These are phyloP conservation scores for Xylariaceae sp. DNA, from an alignment of 2,329 filamentous ascomycete species.

Conservation along the genomic window DNA sequence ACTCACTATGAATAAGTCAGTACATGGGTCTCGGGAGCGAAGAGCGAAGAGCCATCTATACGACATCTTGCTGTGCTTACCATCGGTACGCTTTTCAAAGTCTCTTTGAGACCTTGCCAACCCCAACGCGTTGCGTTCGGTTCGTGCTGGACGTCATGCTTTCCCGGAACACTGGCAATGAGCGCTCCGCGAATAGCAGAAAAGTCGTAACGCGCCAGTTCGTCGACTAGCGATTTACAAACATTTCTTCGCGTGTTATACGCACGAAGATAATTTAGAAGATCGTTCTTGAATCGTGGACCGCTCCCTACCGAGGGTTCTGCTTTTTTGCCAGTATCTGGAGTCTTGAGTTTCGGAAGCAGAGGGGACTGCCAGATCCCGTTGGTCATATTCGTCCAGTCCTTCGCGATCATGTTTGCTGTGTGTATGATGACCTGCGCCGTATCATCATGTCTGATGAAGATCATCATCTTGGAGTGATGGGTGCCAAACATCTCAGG, in stretches of 20 bases:
- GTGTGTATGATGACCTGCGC: slow-evolving; percentile 83
- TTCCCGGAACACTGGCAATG: slow-evolving; percentile 74
- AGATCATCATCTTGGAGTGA: slow-evolving; percentile 81
- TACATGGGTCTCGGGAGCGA: too few relatives aligned
- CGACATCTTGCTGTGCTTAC: too few relatives aligned
- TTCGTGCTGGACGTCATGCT: slow-evolving; percentile 48
- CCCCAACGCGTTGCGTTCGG: slow-evolving; percentile 64
- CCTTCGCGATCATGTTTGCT: slow-evolving; percentile 82
- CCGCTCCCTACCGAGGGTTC: slow-evolving; percentile 54
- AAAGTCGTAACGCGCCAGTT: slow-evolving; percentile 66
- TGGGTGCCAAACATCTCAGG: slow-evolving; percentile 84
- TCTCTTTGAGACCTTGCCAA: slow-evolving; percentile 64
- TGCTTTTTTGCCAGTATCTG: slow-evolving; percentile 6
- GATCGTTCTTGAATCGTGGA: slow-evolving; percentile 67
- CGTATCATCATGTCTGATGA: slow-evolving; percentile 71
- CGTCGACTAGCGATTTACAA: slow-evolving; percentile 51
- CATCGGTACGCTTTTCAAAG: slow-evolving; percentile 52
- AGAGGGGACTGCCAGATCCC: slow-evolving; percentile 74
- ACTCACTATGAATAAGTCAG: too few relatives aligned
- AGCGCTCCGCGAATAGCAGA: slow-evolving; percentile 63
- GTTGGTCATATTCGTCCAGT: slow-evolving; percentile 88
- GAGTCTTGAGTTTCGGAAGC: slow-evolving; percentile 49
- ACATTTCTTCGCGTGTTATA: slow-evolving; percentile 60
- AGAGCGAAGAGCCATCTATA: too few relatives aligned
- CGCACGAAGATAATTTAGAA: slow-evolving; percentile 66